Evolutionary conservation across 495 filamentous ascomycete genomes (phyloP).

Genomic region (Penicillium lividum): DNA sequence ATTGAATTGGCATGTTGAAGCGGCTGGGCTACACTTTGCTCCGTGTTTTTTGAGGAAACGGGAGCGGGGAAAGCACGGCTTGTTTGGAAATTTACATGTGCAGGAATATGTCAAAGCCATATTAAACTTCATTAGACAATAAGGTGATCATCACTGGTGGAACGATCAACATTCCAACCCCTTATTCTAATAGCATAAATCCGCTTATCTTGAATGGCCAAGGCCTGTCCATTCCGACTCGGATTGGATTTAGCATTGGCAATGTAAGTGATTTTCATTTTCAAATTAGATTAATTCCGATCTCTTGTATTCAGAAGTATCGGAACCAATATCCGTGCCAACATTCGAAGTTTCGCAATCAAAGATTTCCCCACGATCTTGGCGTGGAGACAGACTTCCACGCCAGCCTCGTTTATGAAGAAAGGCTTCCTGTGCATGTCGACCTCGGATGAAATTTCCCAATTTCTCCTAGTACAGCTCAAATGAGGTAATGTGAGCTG

Average conservation of each 20-base stretch:
- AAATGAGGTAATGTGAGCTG: background rate
- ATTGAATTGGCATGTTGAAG: background rate
- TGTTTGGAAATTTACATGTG: slow-evolving; percentile 6
- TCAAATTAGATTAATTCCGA: background rate
- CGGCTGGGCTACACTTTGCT: background rate
- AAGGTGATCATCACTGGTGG: background rate
- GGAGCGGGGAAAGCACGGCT: slow-evolving; percentile 8
- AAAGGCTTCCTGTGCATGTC: background rate
- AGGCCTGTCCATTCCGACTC: slow-evolving; percentile 5
- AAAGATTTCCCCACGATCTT: background rate
- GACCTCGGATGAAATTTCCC: background rate
- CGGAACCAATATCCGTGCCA: background rate
- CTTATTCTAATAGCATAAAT: background rate
- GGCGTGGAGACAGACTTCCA: background rate
- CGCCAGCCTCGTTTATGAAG: background rate
- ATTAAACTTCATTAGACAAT: background rate
- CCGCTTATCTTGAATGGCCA: slow-evolving; percentile 12
- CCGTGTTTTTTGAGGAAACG: slow-evolving; percentile 25
- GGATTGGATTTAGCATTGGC: background rate
- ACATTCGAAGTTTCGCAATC: background rate
- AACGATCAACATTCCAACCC: background rate
- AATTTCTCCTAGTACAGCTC: background rate
- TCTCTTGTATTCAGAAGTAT: background rate
- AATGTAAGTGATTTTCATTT: background rate
- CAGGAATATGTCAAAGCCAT: background rate